A percentile compares a stretch with the other conserved stretches of the same genome.
phyloP scores from a whole-genome alignment of 345 rosid genomes.

The Passiflora organensis region DNA sequence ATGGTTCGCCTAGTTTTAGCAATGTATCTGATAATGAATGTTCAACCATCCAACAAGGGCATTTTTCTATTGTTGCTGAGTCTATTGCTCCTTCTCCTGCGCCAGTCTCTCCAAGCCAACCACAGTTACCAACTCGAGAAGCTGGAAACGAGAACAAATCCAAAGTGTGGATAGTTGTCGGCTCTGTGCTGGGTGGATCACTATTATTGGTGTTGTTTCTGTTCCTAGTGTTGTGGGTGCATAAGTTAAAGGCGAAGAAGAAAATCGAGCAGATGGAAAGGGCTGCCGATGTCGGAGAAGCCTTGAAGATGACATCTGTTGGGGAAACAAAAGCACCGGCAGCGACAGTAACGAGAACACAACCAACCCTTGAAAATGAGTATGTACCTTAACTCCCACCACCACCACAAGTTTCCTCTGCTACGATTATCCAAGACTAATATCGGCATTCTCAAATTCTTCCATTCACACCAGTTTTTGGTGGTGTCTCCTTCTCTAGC shows the following conservation, averaged over 20 bases:
- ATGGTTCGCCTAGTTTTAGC: slow-evolving; percentile 53
- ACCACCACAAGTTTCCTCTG: slow-evolving; percentile 22
- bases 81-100: slow-evolving; percentile 46
- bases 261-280: slow-evolving; percentile 81
- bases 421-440: slow-evolving; percentile 31
- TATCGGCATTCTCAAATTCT: slow-evolving; percentile 41
- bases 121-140: slow-evolving; percentile 15
- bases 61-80: slow-evolving; percentile 75
- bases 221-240: slow-evolving; percentile 47
- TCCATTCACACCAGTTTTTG: slow-evolving; percentile 37
- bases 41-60: slow-evolving; percentile 57
- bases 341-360: slow-evolving; percentile 77
- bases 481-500: slow-evolving; percentile 18
- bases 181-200: slow-evolving; percentile 72
- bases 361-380: slow-evolving; percentile 79
- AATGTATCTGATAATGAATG: slow-evolving; percentile 53
- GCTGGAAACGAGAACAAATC: slow-evolving; percentile 28
- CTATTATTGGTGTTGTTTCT: slow-evolving; percentile 41
- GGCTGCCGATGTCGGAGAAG: slow-evolving; percentile 90
- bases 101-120: slow-evolving; percentile 25
- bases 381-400: slow-evolving; percentile 48
- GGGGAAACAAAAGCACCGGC: slow-evolving; percentile 87
- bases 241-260: slow-evolving; percentile 52
- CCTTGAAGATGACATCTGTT: slow-evolving; percentile 64
- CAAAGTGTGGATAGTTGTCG: slow-evolving; percentile 64